These are phyloP conservation scores for Alternaria panax DNA, from an alignment of 2,329 filamentous ascomycete genomes.

Conservation along the genomic window DNA sequence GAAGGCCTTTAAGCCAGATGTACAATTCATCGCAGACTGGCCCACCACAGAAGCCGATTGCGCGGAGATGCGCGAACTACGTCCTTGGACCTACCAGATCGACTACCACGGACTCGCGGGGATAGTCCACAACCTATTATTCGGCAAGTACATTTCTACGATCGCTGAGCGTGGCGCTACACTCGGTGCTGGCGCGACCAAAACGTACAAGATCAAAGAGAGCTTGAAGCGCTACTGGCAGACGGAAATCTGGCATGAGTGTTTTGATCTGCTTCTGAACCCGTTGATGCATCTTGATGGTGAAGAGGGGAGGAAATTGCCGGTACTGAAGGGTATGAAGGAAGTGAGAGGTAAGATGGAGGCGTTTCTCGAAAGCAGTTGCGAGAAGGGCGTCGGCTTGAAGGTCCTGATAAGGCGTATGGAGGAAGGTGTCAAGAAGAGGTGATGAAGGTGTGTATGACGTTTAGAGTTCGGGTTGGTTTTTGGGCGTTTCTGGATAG, in stretches of 20 bases:
- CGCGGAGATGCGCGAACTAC: conserved; percentile 90
- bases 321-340: conserved; percentile 74
- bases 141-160: conserved; percentile 94
- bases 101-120: conserved; percentile 95
- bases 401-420: conserved; percentile 66
- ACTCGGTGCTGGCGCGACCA: conserved; percentile 64
- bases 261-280: conserved; percentile 87
- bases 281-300: conserved; percentile 70
- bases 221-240: conserved; percentile 96
- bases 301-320: conserved; percentile 74
- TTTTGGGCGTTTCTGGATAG: background rate
- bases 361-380: conserved; percentile 78
- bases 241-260: conserved; percentile 83
- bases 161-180: conserved; percentile 58
- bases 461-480: conserved; percentile 14
- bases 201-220: conserved; percentile 82
- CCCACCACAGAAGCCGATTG: conserved; percentile 87
- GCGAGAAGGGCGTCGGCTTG: conserved; percentile 75
- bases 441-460: conserved; percentile 34
- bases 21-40: conserved; percentile 96
- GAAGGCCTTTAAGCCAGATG: conserved; percentile 76
- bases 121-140: conserved; percentile 85
- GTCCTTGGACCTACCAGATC: conserved; percentile 97
- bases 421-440: conserved; percentile 68
- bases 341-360: conserved; percentile 81